Conservation (phyloP, 805 yeast species). For the Kodamaea leandrae region DNA sequence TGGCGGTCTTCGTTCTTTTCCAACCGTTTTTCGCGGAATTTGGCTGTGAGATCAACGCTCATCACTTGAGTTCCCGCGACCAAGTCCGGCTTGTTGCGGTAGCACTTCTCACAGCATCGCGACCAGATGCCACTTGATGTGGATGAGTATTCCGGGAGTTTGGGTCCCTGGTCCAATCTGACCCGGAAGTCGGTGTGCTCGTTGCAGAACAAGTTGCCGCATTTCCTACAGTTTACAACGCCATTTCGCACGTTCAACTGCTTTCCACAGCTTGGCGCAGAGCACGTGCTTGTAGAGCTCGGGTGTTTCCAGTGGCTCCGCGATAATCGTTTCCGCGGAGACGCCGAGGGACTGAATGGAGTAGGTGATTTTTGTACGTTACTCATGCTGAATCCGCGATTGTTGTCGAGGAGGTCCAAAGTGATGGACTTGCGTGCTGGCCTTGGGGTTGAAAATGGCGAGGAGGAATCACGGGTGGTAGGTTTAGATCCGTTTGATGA, state of each 20-base stretch:
- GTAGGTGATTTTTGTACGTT: constrained; percentile 15
- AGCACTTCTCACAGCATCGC: constrained; percentile 68
- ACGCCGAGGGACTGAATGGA: constrained; percentile 2
- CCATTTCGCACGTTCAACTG: constrained; percentile 52
- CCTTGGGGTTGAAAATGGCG: constrained; percentile 15
- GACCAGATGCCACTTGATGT: constrained; percentile 57
- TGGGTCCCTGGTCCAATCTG: constrained; percentile 52
- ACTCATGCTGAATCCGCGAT: constrained; percentile 33
- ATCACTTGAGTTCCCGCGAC: constrained; percentile 40
- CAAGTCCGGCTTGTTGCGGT: constrained; percentile 51
- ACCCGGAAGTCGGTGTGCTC: constrained; percentile 57
- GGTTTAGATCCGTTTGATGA: no score
- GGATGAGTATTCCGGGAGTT: constrained; percentile 36
- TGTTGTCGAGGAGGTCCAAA: constrained; percentile 50
- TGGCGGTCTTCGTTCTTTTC: constrained; percentile 46
- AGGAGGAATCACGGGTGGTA: not conserved
- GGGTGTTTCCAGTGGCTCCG: constrained; percentile 60
- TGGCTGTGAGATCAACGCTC: constrained; percentile 42
- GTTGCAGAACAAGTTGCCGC: constrained; percentile 72
- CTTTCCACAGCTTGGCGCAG: constrained; percentile 39
- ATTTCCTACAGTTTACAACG: constrained; percentile 66
- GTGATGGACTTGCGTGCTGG: constrained; percentile 39
- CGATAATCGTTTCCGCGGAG: constrained; percentile 27
- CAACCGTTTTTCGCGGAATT: constrained; percentile 44
- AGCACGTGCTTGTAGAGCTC: constrained; percentile 37